These are phyloP conservation scores for Blastocystis hominis DNA, from an alignment of 352 stramenopile species.

Conservation along the genomic window DNA sequence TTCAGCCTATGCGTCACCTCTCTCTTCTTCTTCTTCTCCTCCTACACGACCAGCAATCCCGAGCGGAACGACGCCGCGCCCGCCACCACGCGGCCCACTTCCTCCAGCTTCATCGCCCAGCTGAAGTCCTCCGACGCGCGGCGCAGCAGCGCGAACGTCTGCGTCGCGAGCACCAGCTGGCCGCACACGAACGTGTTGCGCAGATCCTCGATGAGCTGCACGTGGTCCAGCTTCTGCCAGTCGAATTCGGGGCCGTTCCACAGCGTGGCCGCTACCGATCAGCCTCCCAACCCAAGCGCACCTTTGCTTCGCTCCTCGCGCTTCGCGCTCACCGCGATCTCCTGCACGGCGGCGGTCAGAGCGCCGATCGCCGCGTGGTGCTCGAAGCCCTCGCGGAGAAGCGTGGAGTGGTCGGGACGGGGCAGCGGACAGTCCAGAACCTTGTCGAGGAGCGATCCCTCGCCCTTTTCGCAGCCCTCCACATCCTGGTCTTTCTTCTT, in stretches of 20 bases:
- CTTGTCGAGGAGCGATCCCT: constrained; percentile 81
- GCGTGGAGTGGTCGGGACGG: background rate
- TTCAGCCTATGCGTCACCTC: constrained; percentile 2
- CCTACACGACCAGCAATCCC: background rate
- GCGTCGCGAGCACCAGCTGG: background rate
- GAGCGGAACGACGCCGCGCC: background rate
- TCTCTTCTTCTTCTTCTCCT: background rate
- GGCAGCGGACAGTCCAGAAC: constrained; percentile 76
- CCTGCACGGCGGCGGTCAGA: background rate
- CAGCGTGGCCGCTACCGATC: background rate
- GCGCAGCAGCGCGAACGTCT: constrained; percentile 70
- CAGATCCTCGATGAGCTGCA: constrained; percentile 85
- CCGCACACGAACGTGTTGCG: background rate
- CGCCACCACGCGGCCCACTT: constrained; percentile 74
- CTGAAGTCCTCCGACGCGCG: constrained; percentile 81
- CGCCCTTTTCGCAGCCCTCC: constrained; percentile 61
- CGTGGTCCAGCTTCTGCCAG: constrained; percentile 71
- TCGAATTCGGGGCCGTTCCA: background rate
- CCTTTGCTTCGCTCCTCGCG: background rate
- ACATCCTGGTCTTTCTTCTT: constrained; percentile 86
- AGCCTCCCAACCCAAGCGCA: background rate
- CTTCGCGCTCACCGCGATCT: background rate
- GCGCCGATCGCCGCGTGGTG: background rate
- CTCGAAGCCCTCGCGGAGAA: background rate
- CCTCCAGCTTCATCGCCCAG: constrained; percentile 87